Base-by-base conservation (phyloP, 129 eudicot genomes). In the Tagetes erecta region DNA sequence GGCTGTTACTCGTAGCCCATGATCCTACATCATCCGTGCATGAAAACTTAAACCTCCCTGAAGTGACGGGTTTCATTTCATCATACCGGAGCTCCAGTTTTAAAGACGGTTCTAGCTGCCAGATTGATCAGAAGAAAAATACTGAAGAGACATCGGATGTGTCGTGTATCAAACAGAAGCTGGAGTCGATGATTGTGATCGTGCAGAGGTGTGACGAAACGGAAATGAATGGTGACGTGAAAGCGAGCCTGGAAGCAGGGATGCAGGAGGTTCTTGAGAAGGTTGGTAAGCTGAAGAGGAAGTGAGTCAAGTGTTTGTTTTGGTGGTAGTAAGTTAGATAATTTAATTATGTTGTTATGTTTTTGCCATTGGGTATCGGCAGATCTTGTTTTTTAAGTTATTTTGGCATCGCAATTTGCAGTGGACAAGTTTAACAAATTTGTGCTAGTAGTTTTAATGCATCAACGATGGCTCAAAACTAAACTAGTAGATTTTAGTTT, bases 201-300 rank as follows among this genome's bases (percentile, higher is more conserved):
- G 71, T 63, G 63, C 49, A 74, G 5, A 27, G 12, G 30, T 74
- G 78, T 49, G 78, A 27, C 5, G 78, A 49, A 62, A 27, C 13
- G 1, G 71, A 74, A 64, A 74, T 74, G 78, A 63, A 30, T 10
- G 78, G 39, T 5, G 30, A 74, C 36, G 50, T 74, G 63, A 74
- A 74, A 51, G 63, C 41, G 0, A 35, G 71, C 14, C 30, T 74
- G 60, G 63, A 37, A 62, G 71, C 13, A 12, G 89, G 80, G 64
- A 27, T 87, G 40, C 82, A 85, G 53, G 78, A 30, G 8, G 78
- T 89, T 2, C 53, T 87, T 81, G 84, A 86, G 81, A 80, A 79
- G 82, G 84, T 87, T 1, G 74, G 76, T 30, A 40, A 51, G 13
- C 36, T 84, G 68, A 55, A 34, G 47, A 59, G 64, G 36, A 55